phyloP scores from a whole-genome alignment of 2,329 filamentous ascomycete species.

The Fusarium sp. region DNA sequence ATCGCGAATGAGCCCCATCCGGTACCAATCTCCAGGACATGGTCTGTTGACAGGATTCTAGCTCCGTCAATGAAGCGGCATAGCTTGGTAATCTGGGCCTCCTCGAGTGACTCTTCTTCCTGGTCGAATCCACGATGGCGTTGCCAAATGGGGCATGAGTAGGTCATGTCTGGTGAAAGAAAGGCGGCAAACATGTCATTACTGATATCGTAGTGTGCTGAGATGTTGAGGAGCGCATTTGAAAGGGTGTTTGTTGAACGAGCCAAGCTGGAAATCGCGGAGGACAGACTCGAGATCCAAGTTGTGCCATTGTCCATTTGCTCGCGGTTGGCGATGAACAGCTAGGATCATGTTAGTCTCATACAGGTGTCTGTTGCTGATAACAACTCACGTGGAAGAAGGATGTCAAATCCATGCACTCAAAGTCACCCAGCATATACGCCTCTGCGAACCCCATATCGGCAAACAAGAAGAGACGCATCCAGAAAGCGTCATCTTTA shows the following conservation, averaged over 20 bases:
- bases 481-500: constrained; percentile 76
- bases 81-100: constrained; percentile 76
- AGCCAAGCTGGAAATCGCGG: constrained; percentile 69
- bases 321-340: constrained; percentile 78
- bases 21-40: constrained; percentile 80
- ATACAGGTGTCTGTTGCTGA: neutral
- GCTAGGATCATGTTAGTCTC: constrained; percentile 53
- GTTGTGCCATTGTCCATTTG: constrained; percentile 74
- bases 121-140: neutral
- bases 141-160: constrained; percentile 77
- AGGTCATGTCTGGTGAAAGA: constrained; percentile 81
- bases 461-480: constrained; percentile 75
- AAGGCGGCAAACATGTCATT: constrained; percentile 83
- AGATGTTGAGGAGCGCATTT: constrained; percentile 73
- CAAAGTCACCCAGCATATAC: constrained; percentile 79
- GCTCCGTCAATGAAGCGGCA: constrained; percentile 74
- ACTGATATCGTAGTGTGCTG: constrained; percentile 80
- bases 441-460: constrained; percentile 82
- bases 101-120: constrained; percentile 69
- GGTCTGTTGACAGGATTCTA: constrained; percentile 72
- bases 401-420: constrained; percentile 73
- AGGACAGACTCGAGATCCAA: constrained; percentile 68
- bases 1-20: constrained; percentile 83
- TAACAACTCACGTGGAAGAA: constrained; percentile 71
- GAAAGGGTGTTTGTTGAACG: constrained; percentile 68